phyloP scores from a whole-genome alignment of 1,284 basidiomycete species.

The Baeospora myosura region DNA sequence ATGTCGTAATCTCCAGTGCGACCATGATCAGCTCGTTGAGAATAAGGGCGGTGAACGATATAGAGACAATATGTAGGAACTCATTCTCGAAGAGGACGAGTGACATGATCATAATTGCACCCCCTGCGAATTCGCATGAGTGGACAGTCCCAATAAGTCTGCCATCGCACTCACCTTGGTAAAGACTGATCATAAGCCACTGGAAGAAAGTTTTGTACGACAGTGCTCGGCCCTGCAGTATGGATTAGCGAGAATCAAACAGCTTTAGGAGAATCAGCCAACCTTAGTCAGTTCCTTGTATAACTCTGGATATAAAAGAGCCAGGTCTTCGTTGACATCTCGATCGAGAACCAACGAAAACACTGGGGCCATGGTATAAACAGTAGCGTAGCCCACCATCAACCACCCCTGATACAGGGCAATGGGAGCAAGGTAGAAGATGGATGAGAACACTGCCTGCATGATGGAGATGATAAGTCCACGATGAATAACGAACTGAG shows the following conservation, averaged over 20 bases:
- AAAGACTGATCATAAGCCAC: conserved; percentile 96
- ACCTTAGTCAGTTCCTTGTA: conserved; percentile 98
- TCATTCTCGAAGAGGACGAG: conserved; percentile 95
- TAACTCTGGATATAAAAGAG: conserved; percentile 92
- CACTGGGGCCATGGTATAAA: conserved; percentile 98
- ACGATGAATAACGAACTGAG: conserved; percentile 98
- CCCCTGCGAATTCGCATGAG: conserved; percentile 43
- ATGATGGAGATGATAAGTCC: conserved; percentile 98
- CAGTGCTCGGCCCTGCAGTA: conserved; percentile 73
- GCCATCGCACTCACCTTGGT: conserved; percentile 69
- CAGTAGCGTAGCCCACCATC: conserved; percentile 95
- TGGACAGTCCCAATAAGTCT: conserved; percentile 2
- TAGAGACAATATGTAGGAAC: conserved; percentile 96
- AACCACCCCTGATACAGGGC: conserved; percentile 98
- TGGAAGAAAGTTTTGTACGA: conserved; percentile 98
- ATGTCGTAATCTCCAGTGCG: conserved; percentile 93
- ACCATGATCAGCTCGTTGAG: conserved; percentile 99
- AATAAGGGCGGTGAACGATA: conserved; percentile 94
- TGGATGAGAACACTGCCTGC: conserved; percentile 93
- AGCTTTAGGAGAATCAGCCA: conserved; percentile 13
- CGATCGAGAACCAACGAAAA: conserved; percentile 94
- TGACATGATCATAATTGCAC: conserved; percentile 97
- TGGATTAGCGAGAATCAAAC: conserved; percentile 6
- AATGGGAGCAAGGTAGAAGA: conserved; percentile 99
- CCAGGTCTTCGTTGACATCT: conserved; percentile 94